Percentiles rank a stretch among this genome's conserved stretches.
Evolutionary conservation across 2,329 filamentous ascomycete species (phyloP).

Genomic region (Xylariomycetidae sp.): DNA sequence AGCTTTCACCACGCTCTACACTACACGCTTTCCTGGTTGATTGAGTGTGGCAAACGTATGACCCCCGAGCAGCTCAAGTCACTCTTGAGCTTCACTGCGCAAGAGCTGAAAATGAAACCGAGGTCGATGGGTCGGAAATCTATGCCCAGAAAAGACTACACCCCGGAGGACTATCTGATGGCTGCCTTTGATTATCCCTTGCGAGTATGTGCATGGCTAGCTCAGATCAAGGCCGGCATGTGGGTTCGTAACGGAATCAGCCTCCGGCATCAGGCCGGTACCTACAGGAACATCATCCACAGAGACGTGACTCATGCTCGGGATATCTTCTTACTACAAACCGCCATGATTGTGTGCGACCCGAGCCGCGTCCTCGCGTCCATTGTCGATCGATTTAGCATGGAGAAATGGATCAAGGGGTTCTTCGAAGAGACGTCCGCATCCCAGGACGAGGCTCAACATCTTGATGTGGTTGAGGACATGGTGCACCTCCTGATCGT

Average conservation of each 20-base stretch:
- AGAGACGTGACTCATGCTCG: slow-evolving; percentile 91
- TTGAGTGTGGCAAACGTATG: slow-evolving; percentile 82
- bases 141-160: slow-evolving; percentile 53
- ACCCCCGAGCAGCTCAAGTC: slow-evolving; percentile 60
- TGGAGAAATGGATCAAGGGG: slow-evolving; percentile 82
- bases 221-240: slow-evolving; percentile 97
- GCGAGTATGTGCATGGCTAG: slow-evolving; percentile 90
- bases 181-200: slow-evolving; percentile 90
- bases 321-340: slow-evolving; percentile 91
- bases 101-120: slow-evolving; percentile 63
- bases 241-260: slow-evolving; percentile 98
- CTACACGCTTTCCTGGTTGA: slow-evolving; percentile 92
- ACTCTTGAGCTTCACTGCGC: slow-evolving; percentile 66
- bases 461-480: slow-evolving; percentile 91
- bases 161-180: slow-evolving; percentile 74
- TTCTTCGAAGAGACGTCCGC: slow-evolving; percentile 68
- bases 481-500: slow-evolving; percentile 92
- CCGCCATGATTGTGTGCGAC: slow-evolving; percentile 80
- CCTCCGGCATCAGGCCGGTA: slow-evolving; percentile 87
- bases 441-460: slow-evolving; percentile 80
- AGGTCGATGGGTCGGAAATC: slow-evolving; percentile 56
- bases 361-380: slow-evolving; percentile 80
- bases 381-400: slow-evolving; percentile 86
- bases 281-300: slow-evolving; percentile 84
- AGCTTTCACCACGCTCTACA: slow-evolving; percentile 97